phyloP scores from a whole-genome alignment of 805 yeast genomes.

The Suhomyces vadensis region DNA sequence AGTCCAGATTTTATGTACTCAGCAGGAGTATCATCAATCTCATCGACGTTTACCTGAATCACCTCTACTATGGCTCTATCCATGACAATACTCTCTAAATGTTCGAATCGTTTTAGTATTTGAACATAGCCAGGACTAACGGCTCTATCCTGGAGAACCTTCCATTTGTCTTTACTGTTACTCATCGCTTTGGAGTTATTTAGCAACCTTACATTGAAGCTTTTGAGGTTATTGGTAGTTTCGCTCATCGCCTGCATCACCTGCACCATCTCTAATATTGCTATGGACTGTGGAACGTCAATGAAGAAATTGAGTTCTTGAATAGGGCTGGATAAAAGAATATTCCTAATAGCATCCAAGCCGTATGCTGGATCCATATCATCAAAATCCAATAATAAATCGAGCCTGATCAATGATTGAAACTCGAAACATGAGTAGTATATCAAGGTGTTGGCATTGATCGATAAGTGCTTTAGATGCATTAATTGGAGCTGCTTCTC shows the following conservation, averaged over 20 bases:
- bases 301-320: constrained; percentile 17
- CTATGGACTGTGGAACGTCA: constrained; percentile 15
- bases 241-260: constrained; percentile 8
- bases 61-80: background rate
- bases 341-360: constrained; percentile 6
- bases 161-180: background rate
- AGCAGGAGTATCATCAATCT: background rate
- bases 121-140: background rate
- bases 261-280: constrained; percentile 12
- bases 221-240: constrained; percentile 5
- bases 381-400: constrained; percentile 22
- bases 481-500: background rate
- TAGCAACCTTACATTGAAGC: constrained; percentile 11
- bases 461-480: constrained; percentile 15
- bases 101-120: background rate
- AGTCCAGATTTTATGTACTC: background rate
- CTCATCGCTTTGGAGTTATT: background rate
- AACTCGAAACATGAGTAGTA: constrained; percentile 9
- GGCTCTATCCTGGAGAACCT: background rate
- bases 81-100: background rate
- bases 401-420: constrained; percentile 16
- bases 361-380: constrained; percentile 12
- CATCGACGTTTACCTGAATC: background rate
- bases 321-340: constrained; percentile 3
- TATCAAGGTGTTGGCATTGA: constrained; percentile 18